phyloP scores from a whole-genome alignment of 345 rosid genomes.

The Bruguiera parviflora region DNA sequence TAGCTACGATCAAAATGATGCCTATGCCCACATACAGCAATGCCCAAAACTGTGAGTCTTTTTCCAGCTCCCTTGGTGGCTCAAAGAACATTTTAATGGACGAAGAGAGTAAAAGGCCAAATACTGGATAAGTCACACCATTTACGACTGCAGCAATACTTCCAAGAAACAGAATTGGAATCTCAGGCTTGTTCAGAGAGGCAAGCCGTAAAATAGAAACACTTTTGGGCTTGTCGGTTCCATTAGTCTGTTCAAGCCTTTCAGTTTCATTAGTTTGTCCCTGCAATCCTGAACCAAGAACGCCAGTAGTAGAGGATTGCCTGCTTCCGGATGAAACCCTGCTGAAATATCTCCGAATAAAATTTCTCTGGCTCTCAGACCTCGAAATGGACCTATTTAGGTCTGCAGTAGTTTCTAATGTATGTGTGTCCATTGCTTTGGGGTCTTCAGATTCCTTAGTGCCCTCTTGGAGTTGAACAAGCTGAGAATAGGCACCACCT shows the following conservation, averaged over 20 bases:
- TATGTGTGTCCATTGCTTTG: constrained; percentile 5
- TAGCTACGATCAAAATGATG: constrained; percentile 22
- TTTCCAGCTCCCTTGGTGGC: constrained; percentile 34
- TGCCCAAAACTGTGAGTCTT: constrained; percentile 62
- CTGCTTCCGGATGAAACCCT: constrained; percentile 43
- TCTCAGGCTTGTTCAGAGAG: constrained; percentile 67
- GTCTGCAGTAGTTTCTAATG: constrained; percentile 13
- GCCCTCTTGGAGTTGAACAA: constrained; percentile 72
- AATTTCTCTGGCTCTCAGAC: constrained; percentile 27
- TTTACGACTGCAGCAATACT: constrained; percentile 55
- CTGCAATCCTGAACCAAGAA: constrained; percentile 28
- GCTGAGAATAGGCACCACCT: constrained; percentile 71
- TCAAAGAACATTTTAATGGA: constrained; percentile 67
- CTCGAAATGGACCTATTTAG: constrained; percentile 14
- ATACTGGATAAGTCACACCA: constrained; percentile 65
- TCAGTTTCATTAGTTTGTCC: constrained; percentile 25
- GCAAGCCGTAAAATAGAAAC: constrained; percentile 63
- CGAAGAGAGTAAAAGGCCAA: constrained; percentile 66
- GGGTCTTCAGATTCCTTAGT: constrained; percentile 33
- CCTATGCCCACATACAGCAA: constrained; percentile 44
- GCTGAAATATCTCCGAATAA: constrained; percentile 34
- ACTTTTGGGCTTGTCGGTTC: constrained; percentile 28
- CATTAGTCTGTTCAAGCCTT: constrained; percentile 6
- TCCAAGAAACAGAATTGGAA: constrained; percentile 52
- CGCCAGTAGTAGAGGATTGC: constrained; percentile 32